Evolutionary conservation across 257 asterid species (phyloP), one percentile per base, ranked within the genome.

Genomic region (Nicotiana undulata): DNA sequence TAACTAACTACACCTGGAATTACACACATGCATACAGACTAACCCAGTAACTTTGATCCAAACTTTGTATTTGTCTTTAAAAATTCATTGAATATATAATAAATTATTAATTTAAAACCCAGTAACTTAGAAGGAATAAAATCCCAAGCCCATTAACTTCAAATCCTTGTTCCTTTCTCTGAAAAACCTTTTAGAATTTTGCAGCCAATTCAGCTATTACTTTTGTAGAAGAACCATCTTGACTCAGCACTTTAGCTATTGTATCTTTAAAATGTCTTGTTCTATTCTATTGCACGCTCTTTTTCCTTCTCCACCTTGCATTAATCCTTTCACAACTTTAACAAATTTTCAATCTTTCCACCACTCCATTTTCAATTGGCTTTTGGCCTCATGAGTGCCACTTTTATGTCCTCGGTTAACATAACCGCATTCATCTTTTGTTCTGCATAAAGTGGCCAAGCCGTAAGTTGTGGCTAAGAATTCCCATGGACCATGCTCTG

Each of bases 361-460:
- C 89, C 29, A 89, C 1, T 3, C 92, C 95, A 9, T 88, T 53
- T 3, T 87, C 91, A 2, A 2, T 52, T 70, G 0, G n/a, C 49
- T 4, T 72, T 89, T 0, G 88, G 49, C 49, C 88, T 65, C 90
- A 51, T 86, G 20, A 90, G 6, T 6, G 92, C 95, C 52, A 91
- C 90, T 79, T 72, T 83, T 0, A 88, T 75, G 0, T 86, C 92
- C 81, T 91, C 91, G 0, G 75, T 55, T 5, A 94, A 56, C 79
- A 90, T 79, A 52, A 90, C 89, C 0, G 97, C 94, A 3, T 94
- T 94, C 95, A 87, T 90, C 75, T 63, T 82, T 51, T 94, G 98
- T 51, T 94, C 97, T 0, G 97, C 97, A 8, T 77, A 94, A 32
- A 94, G 79, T 0, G 98, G 98, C 97, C 98, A 94, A 0, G 89